Conservation (phyloP, 208 protist genomes). For the Leishmania turanica region DNA sequence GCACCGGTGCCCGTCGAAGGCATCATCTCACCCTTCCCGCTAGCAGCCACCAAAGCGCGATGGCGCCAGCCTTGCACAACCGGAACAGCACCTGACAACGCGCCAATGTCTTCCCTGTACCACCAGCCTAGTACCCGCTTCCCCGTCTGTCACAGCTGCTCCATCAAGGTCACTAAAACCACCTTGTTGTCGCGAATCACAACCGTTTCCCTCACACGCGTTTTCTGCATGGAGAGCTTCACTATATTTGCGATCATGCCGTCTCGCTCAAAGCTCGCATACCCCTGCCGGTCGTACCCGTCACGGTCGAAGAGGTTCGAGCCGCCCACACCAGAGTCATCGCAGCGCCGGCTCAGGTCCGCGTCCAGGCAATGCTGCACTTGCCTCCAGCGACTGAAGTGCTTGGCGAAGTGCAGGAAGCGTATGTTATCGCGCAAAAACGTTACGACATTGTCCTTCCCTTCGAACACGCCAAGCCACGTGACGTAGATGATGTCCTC, state of each 20-base stretch:
- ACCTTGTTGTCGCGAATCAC: slow-evolving; percentile 64
- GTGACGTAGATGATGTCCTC: slow-evolving; percentile 79
- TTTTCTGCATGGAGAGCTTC: slow-evolving; percentile 43
- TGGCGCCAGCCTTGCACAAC: not conserved
- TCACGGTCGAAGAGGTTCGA: slow-evolving; percentile 30
- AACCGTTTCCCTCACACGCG: slow-evolving; percentile 68
- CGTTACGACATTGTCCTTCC: slow-evolving; percentile 67
- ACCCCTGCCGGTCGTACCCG: slow-evolving; percentile 78
- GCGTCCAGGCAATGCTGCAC: slow-evolving; percentile 74
- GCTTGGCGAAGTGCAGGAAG: slow-evolving; percentile 63
- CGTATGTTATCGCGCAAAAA: slow-evolving; percentile 84
- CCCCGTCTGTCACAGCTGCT: slow-evolving; percentile 33
- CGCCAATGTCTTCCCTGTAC: not conserved
- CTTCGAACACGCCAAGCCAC: slow-evolving; percentile 80
- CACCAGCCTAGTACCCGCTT: not conserved
- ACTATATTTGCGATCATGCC: slow-evolving; percentile 56
- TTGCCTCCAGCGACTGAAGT: slow-evolving; percentile 72
- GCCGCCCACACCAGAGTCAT: not conserved
- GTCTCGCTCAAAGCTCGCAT: slow-evolving; percentile 79
- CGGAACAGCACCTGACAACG: not conserved
- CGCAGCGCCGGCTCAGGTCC: slow-evolving; percentile 5
- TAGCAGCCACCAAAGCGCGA: not conserved
- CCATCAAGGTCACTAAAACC: slow-evolving; percentile 56
- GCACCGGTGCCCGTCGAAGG: not conserved
- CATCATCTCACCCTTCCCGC: no score